These are phyloP conservation scores for Corniculantispora saksenae DNA, from an alignment of 2,329 filamentous ascomycete genomes.

Conservation along the genomic window DNA sequence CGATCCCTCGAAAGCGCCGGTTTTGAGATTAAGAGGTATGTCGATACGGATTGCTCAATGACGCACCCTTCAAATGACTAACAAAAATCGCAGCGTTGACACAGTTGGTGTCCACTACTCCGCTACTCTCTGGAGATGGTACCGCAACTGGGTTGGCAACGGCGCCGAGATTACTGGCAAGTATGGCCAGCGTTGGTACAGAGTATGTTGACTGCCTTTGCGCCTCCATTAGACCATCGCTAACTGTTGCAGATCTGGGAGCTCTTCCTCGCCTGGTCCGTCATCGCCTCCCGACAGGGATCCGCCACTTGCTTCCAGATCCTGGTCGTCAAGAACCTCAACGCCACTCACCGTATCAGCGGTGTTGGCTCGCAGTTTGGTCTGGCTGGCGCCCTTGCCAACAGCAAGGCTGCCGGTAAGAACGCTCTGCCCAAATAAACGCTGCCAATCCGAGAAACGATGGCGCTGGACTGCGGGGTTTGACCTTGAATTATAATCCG, in stretches of 20 bases:
- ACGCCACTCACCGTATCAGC: conserved; percentile 79
- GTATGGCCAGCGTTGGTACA: conserved; percentile 94
- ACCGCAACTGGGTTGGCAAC: conserved; percentile 97
- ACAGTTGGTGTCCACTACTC: conserved; percentile 97
- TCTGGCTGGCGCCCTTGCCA: conserved; percentile 60
- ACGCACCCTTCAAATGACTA: not conserved
- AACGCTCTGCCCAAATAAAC: conserved; percentile 17
- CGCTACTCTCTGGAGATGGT: conserved; percentile 96
- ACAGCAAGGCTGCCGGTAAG: conserved; percentile 40
- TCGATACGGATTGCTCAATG: not conserved
- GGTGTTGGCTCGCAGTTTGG: conserved; percentile 70
- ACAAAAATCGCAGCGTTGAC: conserved; percentile 57
- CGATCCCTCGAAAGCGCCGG: conserved; percentile 74
- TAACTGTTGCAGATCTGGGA: conserved; percentile 74
- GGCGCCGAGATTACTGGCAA: conserved; percentile 89
- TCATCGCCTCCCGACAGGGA: conserved; percentile 82
- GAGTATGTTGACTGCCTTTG: conserved; percentile 56
- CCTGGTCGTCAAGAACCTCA: conserved; percentile 85
- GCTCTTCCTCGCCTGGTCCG: conserved; percentile 83
- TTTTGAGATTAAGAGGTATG: conserved; percentile 72
- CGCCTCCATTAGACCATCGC: not conserved
- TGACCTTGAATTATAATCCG: not conserved
- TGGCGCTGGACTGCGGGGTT: not conserved
- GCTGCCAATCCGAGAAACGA: not conserved
- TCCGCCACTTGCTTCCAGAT: conserved; percentile 86